phyloP scores from a whole-genome alignment of 495 filamentous ascomycete species.

The Cercophora sp. region DNA sequence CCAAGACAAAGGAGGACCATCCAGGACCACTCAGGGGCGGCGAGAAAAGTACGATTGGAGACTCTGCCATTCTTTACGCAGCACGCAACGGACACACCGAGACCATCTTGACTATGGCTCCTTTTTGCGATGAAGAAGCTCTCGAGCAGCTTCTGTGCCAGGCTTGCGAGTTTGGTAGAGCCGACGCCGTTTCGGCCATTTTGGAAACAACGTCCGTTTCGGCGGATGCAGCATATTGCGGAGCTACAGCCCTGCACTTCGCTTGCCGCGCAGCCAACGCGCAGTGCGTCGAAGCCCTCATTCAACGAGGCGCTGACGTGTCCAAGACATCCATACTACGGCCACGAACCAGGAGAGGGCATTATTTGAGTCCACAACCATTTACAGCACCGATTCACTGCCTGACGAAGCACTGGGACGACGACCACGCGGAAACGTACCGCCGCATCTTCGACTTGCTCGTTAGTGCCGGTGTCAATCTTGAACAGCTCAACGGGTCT shows the following conservation, averaged over 20 bases:
- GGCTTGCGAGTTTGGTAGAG: neutral
- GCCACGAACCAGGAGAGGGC: too few species aligned
- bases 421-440: neutral
- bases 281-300: neutral
- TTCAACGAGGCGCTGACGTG: neutral
- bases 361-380: too few species aligned
- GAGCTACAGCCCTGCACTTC: conserved; percentile 9
- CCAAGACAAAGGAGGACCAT: conserved; percentile 20
- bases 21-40: conserved; percentile 2
- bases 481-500: conserved; percentile 16
- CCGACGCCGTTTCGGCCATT: conserved; percentile 3
- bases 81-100: conserved; percentile 16
- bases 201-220: conserved; percentile 8
- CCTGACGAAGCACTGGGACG: neutral
- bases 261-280: neutral
- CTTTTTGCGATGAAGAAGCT: neutral
- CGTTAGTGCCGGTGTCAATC: conserved; percentile 17
- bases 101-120: conserved; percentile 17
- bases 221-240: neutral
- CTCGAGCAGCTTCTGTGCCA: conserved; percentile 12
- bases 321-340: too few species aligned
- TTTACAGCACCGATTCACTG: neutral
- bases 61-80: conserved; percentile 20
- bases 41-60: conserved; percentile 4
- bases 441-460: conserved; percentile 6